A percentile compares a stretch with the other conserved stretches of the same genome.
Evolutionary conservation across 257 asterid species (phyloP).

Genomic region (Solanum pimpinellifolium): DNA sequence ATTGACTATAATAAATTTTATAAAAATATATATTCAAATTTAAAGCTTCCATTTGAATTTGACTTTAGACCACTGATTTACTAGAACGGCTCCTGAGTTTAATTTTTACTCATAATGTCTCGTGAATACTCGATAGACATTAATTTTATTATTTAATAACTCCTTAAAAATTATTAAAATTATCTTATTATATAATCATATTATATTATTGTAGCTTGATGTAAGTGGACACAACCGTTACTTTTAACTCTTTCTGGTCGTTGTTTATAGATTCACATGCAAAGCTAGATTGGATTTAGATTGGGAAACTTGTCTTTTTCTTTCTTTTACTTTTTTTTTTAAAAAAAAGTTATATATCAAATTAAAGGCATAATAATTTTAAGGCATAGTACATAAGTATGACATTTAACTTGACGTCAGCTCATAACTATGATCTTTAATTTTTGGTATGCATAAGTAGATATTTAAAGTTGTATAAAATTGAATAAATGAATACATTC

Average conservation of each 20-base stretch:
- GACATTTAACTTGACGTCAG: too few relatives aligned
- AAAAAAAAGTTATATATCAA: background rate
- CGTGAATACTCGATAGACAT: background rate
- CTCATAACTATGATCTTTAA: too few relatives aligned
- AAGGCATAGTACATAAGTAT: too few relatives aligned
- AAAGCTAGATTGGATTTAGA: background rate
- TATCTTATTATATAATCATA: background rate
- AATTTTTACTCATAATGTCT: too few relatives aligned
- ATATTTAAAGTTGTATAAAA: too few relatives aligned
- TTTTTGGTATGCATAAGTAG: accelerated
- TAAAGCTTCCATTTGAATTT: too few relatives aligned
- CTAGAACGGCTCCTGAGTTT: too few relatives aligned
- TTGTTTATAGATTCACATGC: background rate
- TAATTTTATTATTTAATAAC: background rate
- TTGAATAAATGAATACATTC: too few relatives aligned
- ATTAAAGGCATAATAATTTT: background rate
- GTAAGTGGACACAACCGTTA: background rate
- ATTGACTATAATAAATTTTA: too few relatives aligned
- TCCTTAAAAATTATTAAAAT: background rate
- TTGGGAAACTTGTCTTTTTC: background rate
- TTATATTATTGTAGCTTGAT: background rate
- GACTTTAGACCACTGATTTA: too few relatives aligned
- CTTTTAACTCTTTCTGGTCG: background rate
- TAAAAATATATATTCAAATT: too few relatives aligned
- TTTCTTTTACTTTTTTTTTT: background rate